These are phyloP conservation scores for grape (Vitis vinifera) DNA, from an alignment of 164 flowering plant genomes.

Conservation along the genomic window ASM3070453v1 NC_081806.1:9791001-9791500, in stretches of 20 bases:
- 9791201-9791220: background rate
- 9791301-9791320: constrained; percentile 90
- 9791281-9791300: constrained; percentile 13
- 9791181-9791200: background rate
- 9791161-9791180: background rate
- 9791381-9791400: constrained; percentile 3
- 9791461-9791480: too few species aligned
- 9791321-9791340: constrained; percentile 80
- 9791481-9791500: background rate
- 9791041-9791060: constrained; percentile 97
- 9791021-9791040: constrained; percentile 98
- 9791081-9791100: constrained; percentile 92
- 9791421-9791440: background rate
- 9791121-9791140: background rate
- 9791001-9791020: constrained; percentile 70
- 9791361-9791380: constrained; percentile 25
- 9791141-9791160: background rate
- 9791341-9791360: constrained; percentile 87
- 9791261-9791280: constrained; percentile 11
- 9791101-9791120: constrained; percentile 31
- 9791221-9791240: background rate
- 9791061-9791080: constrained; percentile 87
- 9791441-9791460: background rate
- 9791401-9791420: background rate
- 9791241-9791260: background rate